phyloP scores from a whole-genome alignment of 768 basidiomycete genomes.

The Suillus occidentalis region DNA sequence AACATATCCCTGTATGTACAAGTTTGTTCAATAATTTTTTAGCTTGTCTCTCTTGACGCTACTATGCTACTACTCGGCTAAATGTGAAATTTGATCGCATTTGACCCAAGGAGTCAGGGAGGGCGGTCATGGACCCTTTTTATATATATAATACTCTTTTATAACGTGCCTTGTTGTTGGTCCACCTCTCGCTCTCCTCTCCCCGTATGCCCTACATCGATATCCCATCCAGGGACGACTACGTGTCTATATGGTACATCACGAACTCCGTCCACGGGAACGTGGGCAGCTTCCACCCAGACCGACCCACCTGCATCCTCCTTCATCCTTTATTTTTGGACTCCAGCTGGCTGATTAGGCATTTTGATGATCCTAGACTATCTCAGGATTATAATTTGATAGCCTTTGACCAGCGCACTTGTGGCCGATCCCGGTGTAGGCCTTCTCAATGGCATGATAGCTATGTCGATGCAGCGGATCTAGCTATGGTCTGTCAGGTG shows the following conservation, averaged over 20 bases:
- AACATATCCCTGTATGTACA: not conserved
- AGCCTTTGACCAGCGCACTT: constrained; percentile 69
- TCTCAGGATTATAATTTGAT: constrained; percentile 63
- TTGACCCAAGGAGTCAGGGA: constrained; percentile 17
- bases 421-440: constrained; percentile 56
- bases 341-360: constrained; percentile 64
- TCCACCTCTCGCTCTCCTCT: constrained; percentile 2
- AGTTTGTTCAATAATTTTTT: not conserved
- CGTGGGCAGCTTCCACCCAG: constrained; percentile 65
- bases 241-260: constrained; percentile 69
- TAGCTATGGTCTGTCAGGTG: constrained; percentile 66
- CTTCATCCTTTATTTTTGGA: constrained; percentile 70
- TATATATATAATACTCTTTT: constrained; percentile 20
- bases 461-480: constrained; percentile 79
- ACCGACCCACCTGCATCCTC: constrained; percentile 65
- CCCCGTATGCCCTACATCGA: constrained; percentile 68
- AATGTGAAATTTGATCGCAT: constrained; percentile 15
- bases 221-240: constrained; percentile 60
- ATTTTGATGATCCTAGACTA: constrained; percentile 68
- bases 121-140: constrained; percentile 7
- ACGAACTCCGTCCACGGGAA: constrained; percentile 61
- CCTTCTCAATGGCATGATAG: constrained; percentile 61
- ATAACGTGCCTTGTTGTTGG: not conserved
- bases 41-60: constrained; percentile 13
- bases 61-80: constrained; percentile 18